phyloP scores from a whole-genome alignment of 768 basidiomycete species.

The Lactarius sanguifluus region DNA sequence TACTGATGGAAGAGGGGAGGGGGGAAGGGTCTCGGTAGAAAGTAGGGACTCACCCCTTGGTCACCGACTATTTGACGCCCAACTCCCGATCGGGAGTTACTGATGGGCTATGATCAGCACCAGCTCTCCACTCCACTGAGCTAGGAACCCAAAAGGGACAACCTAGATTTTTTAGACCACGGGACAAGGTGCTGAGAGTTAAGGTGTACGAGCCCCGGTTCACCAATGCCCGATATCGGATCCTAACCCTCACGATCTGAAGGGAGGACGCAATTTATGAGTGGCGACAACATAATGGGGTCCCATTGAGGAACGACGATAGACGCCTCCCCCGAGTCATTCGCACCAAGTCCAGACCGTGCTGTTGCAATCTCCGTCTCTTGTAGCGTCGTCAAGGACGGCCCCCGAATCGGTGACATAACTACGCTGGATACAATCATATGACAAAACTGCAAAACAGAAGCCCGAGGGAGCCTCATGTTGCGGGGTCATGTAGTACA shows the following conservation, averaged over 20 bases:
- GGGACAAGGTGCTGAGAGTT: conserved; percentile 6
- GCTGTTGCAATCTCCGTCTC: conserved; percentile 5
- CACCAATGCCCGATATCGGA: conserved; percentile 21
- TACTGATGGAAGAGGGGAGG: neutral
- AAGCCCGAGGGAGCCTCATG: conserved; percentile 10
- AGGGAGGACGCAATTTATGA: conserved; percentile 8
- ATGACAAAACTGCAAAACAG: neutral
- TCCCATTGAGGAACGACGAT: neutral
- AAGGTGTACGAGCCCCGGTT: conserved; percentile 19
- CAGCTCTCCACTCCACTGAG: conserved; percentile 11
- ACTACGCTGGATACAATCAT: conserved; percentile 7
- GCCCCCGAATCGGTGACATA: neutral
- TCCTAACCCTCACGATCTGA: conserved; percentile 14
- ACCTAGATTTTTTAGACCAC: conserved; percentile 14
- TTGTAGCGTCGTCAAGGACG: conserved; percentile 6
- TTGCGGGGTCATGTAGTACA: conserved; percentile 71
- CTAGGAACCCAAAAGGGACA: conserved; percentile 13
- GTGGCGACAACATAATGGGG: conserved; percentile 12
- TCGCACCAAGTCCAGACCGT: conserved; percentile 5
- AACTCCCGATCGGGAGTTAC: conserved; percentile 19
- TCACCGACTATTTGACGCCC: conserved; percentile 2
- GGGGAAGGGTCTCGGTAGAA: neutral
- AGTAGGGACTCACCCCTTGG: neutral
- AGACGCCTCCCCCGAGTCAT: conserved; percentile 1
- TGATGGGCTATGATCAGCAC: conserved; percentile 19